Evolutionary conservation across 345 rosid genomes (phyloP), one percentile per base, ranked within the genome.

Genomic region (Balakata baccata): DNA sequence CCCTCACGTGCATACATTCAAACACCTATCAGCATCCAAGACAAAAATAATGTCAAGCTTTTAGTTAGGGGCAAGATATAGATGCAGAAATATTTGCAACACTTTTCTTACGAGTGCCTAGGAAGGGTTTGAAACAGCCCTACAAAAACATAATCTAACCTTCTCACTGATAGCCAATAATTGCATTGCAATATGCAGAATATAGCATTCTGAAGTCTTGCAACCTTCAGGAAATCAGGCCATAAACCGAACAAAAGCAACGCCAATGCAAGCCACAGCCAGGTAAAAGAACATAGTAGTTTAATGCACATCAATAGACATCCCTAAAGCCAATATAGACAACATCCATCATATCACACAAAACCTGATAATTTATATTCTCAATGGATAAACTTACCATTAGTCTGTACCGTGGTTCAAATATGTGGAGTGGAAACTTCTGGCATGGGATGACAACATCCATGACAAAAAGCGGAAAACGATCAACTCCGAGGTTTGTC

Each of bases 361-460:
- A 3, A 5, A 49, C 25, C 47, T 56, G 25, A 58, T n/a, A 22
- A 45, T 67, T 37, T 63, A 16, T 45, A 51, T 38, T 73, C 70
- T 50, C 37, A 72, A 59, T 17, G 38, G 53, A 56, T 74, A 45
- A 81, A 83, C 92, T 85, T 78, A 94, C 98, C 98, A 94, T 92
- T 43, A 94, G 90, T 75, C 98, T 82, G 74, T 94, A 92, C 39
- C 96, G 86, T 14, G 98, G 98, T 85, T 94, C 98, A 84, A 90
- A 92, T 77, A 94, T 94, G 73, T 87, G 87, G 72, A 94, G 97
- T 58, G 86, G 89, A 81, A 88, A 80, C 88, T 89, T 94, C 79
- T 92, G 98, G 76, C 96, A 90, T 59, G 98, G 98, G 70, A 92
- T 86, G 52, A 87, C 89, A 73, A 87, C 95, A 81, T 95, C 97